These are phyloP conservation scores for Saturnispora besseyi DNA, from an alignment of 805 yeast species.

Conservation along the genomic window DNA sequence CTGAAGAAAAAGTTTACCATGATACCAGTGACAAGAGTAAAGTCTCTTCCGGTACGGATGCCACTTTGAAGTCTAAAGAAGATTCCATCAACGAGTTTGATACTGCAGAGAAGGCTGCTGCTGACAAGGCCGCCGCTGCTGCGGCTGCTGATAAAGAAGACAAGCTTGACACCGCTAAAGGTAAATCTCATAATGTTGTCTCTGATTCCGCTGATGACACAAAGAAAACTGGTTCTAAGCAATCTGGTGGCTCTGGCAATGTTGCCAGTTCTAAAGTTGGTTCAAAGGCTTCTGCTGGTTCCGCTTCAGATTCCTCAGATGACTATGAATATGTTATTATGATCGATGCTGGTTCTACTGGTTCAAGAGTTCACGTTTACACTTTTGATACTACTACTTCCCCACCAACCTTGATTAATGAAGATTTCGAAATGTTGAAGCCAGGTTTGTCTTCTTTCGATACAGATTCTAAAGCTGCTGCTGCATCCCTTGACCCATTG, in stretches of 20 bases:
- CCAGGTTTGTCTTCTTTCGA: constrained; percentile 89
- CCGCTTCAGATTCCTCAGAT: not conserved
- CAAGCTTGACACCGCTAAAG: not conserved
- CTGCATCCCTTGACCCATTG: constrained; percentile 78
- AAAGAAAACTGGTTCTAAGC: not conserved
- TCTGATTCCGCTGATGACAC: not conserved
- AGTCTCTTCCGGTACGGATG: constrained; percentile 12
- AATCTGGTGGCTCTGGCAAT: not conserved
- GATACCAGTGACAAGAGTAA: constrained; percentile 9
- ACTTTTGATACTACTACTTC: constrained; percentile 78
- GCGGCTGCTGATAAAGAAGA: not conserved
- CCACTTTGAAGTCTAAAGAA: constrained; percentile 12
- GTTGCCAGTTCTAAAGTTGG: not conserved
- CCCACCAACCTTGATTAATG: constrained; percentile 74
- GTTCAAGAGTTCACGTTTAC: constrained; percentile 92
- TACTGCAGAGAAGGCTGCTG: not conserved
- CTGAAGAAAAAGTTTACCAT: constrained; percentile 4
- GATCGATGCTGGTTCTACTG: constrained; percentile 98
- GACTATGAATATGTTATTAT: constrained; percentile 67
- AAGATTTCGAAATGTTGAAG: constrained; percentile 77
- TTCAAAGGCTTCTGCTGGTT: not conserved
- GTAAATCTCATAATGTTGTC: not conserved
- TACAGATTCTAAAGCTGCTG: constrained; percentile 76
- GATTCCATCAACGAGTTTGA: constrained; percentile 8
- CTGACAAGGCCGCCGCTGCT: not conserved